A percentile compares a stretch with the other conserved stretches of the same genome.
Evolutionary conservation across 179 eudicot species (phyloP).

Genomic region (Beta lomatogona): DNA sequence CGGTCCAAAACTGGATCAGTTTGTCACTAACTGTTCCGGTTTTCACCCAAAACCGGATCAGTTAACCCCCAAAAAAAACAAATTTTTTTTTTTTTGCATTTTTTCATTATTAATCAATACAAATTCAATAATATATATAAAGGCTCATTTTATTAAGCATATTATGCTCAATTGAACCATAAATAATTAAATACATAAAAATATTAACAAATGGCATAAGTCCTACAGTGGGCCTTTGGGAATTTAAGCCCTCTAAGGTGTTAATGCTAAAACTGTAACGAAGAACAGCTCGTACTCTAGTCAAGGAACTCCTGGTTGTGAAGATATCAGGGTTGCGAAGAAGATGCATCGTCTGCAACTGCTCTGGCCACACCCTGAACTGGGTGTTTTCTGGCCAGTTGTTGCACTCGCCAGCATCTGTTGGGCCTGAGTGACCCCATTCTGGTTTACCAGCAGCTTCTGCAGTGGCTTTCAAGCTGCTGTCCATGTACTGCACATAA

Average conservation of each 20-base stretch:
- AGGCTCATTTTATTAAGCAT: too few relatives aligned
- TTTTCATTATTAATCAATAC: too few relatives aligned
- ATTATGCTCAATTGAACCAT: too few relatives aligned
- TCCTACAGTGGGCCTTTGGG: too few relatives aligned
- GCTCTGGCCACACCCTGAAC: conserved; percentile 92
- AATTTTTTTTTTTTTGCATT: too few relatives aligned
- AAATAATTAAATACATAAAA: too few relatives aligned
- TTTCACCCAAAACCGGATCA: too few relatives aligned
- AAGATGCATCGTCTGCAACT: conserved; percentile 77
- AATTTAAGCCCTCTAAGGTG: conserved; percentile 21
- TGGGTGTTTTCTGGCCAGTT: conserved; percentile 98
- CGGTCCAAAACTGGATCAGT: too few relatives aligned
- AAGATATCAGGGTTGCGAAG: conserved; percentile 68
- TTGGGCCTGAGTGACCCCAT: conserved; percentile 94
- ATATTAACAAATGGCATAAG: too few relatives aligned
- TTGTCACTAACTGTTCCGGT: too few relatives aligned
- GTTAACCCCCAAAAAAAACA: too few relatives aligned
- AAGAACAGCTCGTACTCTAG: conserved; percentile 83
- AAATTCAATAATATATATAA: too few relatives aligned
- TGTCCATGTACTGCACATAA: conserved; percentile 72
- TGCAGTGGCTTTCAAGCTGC: conserved; percentile 84
- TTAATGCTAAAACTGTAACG: conserved; percentile 63
- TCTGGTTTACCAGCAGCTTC: conserved; percentile 79
- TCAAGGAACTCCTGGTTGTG: conserved; percentile 66
- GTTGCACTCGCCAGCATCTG: conserved; percentile 88